A percentile compares a stretch with the other conserved stretches of the same genome.
Evolutionary conservation across 306 rosid genomes (phyloP).

Genomic region (Vigna mungo): DNA sequence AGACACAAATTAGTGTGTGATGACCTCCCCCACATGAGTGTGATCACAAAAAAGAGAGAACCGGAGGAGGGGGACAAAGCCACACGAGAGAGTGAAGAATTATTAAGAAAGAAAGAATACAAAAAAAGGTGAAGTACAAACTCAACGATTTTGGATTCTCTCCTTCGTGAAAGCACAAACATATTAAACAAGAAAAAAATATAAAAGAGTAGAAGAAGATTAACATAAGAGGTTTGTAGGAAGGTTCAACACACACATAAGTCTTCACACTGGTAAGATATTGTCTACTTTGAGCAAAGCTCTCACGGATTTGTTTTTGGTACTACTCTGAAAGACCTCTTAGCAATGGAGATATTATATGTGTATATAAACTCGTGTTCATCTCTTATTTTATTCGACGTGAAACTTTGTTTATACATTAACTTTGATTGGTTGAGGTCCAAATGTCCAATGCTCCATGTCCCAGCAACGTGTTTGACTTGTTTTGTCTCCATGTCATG

Average conservation of each 20-base stretch:
- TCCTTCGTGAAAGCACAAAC: slow-evolving; percentile 39
- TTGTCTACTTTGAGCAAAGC: too few species aligned
- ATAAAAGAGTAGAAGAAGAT: slow-evolving; percentile 41
- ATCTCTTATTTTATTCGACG: too few species aligned
- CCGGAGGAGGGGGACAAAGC: slow-evolving; percentile 41
- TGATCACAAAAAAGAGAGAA: slow-evolving; percentile 34
- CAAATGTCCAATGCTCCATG: slow-evolving; percentile 26
- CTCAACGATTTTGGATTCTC: slow-evolving; percentile 7
- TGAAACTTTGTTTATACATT: too few species aligned
- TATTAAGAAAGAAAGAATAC: slow-evolving; percentile 3
- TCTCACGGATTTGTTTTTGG: too few species aligned
- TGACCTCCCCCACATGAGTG: slow-evolving; percentile 57
- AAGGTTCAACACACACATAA: too few species aligned
- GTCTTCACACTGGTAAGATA: too few species aligned
- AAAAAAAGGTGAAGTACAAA: slow-evolving; percentile 10
- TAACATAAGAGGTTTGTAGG: neutral
- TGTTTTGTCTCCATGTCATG: neutral
- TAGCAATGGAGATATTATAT: too few species aligned
- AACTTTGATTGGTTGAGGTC: slow-evolving; percentile 19
- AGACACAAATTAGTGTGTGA: slow-evolving; percentile 72
- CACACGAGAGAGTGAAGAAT: slow-evolving; percentile 52
- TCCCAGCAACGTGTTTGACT: slow-evolving; percentile 51
- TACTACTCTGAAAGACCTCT: too few species aligned
- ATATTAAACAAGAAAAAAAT: slow-evolving; percentile 42
- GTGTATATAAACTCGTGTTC: too few species aligned